phyloP scores from a whole-genome alignment of 2,329 filamentous ascomycete species.

The Gnomoniopsis sp. region DNA sequence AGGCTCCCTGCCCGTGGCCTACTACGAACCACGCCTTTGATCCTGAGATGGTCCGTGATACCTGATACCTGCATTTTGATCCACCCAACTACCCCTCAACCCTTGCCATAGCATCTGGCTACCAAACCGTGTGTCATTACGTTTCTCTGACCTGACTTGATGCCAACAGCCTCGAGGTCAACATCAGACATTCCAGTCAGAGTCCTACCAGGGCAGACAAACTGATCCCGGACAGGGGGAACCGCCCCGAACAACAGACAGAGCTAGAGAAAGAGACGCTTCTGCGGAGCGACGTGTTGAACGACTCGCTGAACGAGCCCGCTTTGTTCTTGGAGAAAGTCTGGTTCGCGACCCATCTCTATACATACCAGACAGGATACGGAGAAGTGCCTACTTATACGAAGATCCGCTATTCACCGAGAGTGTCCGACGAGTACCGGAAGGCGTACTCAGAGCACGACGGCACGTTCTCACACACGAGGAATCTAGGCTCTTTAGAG shows the following conservation, averaged over 20 bases:
- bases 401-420: neutral
- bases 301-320: neutral
- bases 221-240: neutral
- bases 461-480: neutral
- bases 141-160: neutral
- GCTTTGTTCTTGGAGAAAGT: neutral
- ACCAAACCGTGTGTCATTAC: neutral
- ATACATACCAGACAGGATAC: neutral
- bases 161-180: slow-evolving; percentile 1
- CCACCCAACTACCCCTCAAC: neutral
- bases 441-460: neutral
- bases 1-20: neutral
- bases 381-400: neutral
- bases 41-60: slow-evolving; percentile 5
- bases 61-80: neutral
- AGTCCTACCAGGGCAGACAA: neutral
- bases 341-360: neutral
- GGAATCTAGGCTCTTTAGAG: neutral
- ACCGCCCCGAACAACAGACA: neutral
- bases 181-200: neutral
- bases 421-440: neutral
- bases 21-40: neutral
- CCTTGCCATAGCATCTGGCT: neutral
- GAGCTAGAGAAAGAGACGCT: neutral
- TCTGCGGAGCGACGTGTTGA: neutral